These are phyloP conservation scores for Corylus avellana DNA, from an alignment of 306 rosid genomes.

Conservation along the genomic window DNA sequence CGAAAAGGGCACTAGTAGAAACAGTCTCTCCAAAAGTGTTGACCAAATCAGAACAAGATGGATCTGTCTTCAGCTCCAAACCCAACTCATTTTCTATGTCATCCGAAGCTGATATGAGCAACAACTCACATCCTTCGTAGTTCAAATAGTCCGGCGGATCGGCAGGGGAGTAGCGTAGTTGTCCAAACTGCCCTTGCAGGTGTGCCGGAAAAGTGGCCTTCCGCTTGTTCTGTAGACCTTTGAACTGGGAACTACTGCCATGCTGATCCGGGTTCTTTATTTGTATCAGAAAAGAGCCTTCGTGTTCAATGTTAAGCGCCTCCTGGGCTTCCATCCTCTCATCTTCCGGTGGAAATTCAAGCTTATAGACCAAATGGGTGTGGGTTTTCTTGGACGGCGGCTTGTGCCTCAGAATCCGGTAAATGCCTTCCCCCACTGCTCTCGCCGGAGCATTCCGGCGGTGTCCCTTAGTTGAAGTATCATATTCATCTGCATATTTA, in stretches of 20 bases:
- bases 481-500: slow-evolving; percentile 44
- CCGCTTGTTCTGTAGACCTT: slow-evolving; percentile 48
- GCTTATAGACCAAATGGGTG: slow-evolving; percentile 66
- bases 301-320: slow-evolving; percentile 44
- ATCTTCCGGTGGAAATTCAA: slow-evolving; percentile 42
- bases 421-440: slow-evolving; percentile 60
- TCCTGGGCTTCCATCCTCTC: slow-evolving; percentile 50
- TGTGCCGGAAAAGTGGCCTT: slow-evolving; percentile 55
- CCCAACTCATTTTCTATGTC: slow-evolving; percentile 56
- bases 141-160: slow-evolving; percentile 61
- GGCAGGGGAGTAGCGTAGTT: slow-evolving; percentile 19
- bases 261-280: slow-evolving; percentile 55
- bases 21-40: slow-evolving; percentile 50
- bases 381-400: slow-evolving; percentile 24
- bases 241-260: neutral
- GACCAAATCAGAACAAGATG: slow-evolving; percentile 53
- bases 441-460: slow-evolving; percentile 39
- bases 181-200: slow-evolving; percentile 52
- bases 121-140: slow-evolving; percentile 65
- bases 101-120: slow-evolving; percentile 60
- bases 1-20: slow-evolving; percentile 41
- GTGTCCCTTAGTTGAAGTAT: slow-evolving; percentile 45
- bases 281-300: slow-evolving; percentile 55
- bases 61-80: slow-evolving; percentile 39
- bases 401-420: slow-evolving; percentile 50